Evolutionary conservation across 2,329 filamentous ascomycete species (phyloP), one percentile per base, ranked within the genome.

Genomic region (Stemphylium lycopersici): DNA sequence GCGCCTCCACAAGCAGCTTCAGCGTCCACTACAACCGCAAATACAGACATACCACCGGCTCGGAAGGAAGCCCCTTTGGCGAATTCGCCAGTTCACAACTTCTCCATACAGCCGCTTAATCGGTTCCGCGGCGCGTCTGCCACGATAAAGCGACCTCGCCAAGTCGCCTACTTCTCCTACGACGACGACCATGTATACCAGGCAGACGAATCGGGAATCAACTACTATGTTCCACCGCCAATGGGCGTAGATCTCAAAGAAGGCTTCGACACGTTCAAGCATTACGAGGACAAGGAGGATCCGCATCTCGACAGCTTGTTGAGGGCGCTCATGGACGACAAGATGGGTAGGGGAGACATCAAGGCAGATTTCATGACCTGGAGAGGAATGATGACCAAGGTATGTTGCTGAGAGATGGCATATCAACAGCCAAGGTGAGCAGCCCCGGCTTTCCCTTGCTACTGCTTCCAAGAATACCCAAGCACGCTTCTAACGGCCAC

Each of bases 301-400:
- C 90, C 95, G 66, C 95, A 99, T 76, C 80, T 99, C 3, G 90
- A 96, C 51, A 89, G 89, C 56, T 79, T 99, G 26, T 80, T 99
- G 18, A 87, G 85, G 56, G 88, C 92, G 1, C 85, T 99, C 40
- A 80, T 87, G 43, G 52, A 55, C 83, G 84, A 22, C 81, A 90
- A 62, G 95, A 98, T 76, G 81, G 87, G 72, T 81, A 86, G 61
- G 85, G 83, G 0, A 47, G 48, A 13, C 29, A 42, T 11, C 83
- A 84, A 92, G 57, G 88, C 89, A 2, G 87, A 96, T 65, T 74
- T 98, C 40, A 83, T 98, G 46, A 98, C 93, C 1, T 99, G 93
- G 93, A 83, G 95, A 68, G 95, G 95, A 33, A 97, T 98, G 91
- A 93, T 99, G 88, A 98, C 95, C 59, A 99, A 97, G 83, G 91